Conservation (phyloP, 768 basidiomycete species). For the Leccinellum luteum region DNA sequence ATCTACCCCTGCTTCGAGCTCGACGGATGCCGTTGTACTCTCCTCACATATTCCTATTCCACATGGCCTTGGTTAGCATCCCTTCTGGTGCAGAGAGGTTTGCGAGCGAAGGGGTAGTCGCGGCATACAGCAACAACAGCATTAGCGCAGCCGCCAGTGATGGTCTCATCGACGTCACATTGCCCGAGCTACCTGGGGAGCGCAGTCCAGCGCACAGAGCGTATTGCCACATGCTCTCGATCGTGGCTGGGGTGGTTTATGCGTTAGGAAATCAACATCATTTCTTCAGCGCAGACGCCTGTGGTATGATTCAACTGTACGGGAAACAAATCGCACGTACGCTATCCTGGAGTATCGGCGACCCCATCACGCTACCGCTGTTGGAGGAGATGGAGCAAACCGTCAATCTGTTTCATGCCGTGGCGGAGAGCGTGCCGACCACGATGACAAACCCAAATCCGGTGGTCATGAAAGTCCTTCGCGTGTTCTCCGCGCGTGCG, state of each 20-base stretch:
- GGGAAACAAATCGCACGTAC: constrained; percentile 76
- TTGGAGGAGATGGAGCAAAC: constrained; percentile 84
- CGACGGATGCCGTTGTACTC: constrained; percentile 70
- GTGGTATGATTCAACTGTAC: constrained; percentile 82
- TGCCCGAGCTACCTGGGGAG: constrained; percentile 71
- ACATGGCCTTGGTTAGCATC: constrained; percentile 78
- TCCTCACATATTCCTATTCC: constrained; percentile 79
- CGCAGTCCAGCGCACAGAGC: constrained; percentile 76
- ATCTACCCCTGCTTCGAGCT: constrained; percentile 57
- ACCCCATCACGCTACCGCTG: constrained; percentile 69
- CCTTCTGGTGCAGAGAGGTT: constrained; percentile 80
- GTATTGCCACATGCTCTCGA: constrained; percentile 82
- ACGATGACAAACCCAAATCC: constrained; percentile 29
- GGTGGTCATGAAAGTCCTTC: constrained; percentile 61
- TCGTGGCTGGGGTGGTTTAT: constrained; percentile 69
- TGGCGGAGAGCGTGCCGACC: constrained; percentile 48
- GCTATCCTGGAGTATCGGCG: constrained; percentile 79
- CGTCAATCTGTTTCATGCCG: constrained; percentile 72
- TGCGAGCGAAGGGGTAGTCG: constrained; percentile 76
- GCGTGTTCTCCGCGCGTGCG: constrained; percentile 64
- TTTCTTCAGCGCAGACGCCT: constrained; percentile 81
- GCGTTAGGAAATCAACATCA: constrained; percentile 64
- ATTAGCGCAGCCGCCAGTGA: constrained; percentile 75
- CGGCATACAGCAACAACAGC: constrained; percentile 80
- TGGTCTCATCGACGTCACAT: constrained; percentile 63